Conservation (phyloP, 106 monocot genomes). For the Dioscorea dumetorum region DNA sequence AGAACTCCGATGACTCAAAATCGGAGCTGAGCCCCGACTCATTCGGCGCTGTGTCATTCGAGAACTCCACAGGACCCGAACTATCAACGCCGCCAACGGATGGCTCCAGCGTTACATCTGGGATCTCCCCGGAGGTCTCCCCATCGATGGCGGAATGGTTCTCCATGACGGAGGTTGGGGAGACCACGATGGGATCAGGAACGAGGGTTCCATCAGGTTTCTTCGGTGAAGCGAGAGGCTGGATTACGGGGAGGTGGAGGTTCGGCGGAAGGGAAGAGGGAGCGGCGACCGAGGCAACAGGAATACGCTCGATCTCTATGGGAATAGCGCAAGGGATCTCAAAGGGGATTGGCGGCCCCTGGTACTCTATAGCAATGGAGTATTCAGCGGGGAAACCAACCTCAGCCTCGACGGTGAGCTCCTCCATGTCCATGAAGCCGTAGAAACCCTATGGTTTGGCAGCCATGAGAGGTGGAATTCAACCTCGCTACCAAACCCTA, state of each 20-base stretch:
- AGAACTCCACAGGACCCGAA: constrained; percentile 22
- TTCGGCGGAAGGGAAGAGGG: constrained; percentile 9
- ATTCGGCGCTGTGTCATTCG: constrained; percentile 14
- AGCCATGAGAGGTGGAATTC: neutral
- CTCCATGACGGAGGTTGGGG: constrained; percentile 57
- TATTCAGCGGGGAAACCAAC: constrained; percentile 26
- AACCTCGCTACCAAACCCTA: neutral
- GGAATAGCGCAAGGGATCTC: constrained; percentile 78
- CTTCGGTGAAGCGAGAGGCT: constrained; percentile 31
- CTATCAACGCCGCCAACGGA: constrained; percentile 21
- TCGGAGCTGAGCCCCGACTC: constrained; percentile 26
- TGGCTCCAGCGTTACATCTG: neutral
- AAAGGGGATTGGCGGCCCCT: constrained; percentile 65
- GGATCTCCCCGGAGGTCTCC: constrained; percentile 10
- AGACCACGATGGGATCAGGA: neutral
- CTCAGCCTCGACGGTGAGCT: neutral
- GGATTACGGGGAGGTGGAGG: constrained; percentile 37
- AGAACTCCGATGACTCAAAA: neutral
- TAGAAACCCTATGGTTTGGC: too few species aligned
- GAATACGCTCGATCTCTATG: constrained; percentile 73
- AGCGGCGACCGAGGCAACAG: constrained; percentile 58
- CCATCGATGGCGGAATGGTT: constrained; percentile 23
- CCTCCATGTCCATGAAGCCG: too few species aligned
- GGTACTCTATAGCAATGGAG: constrained; percentile 85
- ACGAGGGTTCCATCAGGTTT: neutral